Conservation (phyloP, 2,329 filamentous ascomycete genomes). For the Dactylellina drechsleri region DNA sequence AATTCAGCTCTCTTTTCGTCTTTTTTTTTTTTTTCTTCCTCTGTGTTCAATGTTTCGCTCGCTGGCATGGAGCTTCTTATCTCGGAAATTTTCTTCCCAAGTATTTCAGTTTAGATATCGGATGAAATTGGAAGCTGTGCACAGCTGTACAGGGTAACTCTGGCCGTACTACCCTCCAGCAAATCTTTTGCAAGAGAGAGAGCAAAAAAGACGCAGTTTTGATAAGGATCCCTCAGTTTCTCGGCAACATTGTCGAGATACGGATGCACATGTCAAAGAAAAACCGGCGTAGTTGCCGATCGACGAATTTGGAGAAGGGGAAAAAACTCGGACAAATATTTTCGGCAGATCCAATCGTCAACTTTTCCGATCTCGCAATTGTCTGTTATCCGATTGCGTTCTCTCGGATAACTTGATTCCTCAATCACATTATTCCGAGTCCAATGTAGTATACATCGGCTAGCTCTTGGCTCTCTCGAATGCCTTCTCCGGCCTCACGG, state of each 20-base stretch:
- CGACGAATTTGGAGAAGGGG: too few relatives aligned
- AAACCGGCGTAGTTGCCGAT: slow-evolving; percentile 11
- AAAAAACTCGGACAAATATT: background rate
- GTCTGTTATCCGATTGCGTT: slow-evolving; percentile 29
- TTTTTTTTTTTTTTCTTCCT: slow-evolving; percentile 1
- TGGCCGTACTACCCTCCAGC: background rate
- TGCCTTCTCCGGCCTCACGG: slow-evolving; percentile 30
- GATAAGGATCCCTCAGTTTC: slow-evolving; percentile 24
- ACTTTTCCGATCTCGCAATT: slow-evolving; percentile 37
- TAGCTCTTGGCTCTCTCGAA: slow-evolving; percentile 1
- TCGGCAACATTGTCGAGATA: slow-evolving; percentile 24
- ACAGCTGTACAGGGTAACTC: background rate
- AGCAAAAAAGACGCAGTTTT: slow-evolving; percentile 30
- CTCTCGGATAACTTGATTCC: slow-evolving; percentile 44
- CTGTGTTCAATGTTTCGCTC: slow-evolving; percentile 1
- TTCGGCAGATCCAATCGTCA: slow-evolving; percentile 20
- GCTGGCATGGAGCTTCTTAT: slow-evolving; percentile 46
- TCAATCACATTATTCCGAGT: slow-evolving; percentile 9
- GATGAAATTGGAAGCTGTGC: slow-evolving; percentile 46
- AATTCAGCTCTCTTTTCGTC: background rate
- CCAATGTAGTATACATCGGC: slow-evolving; percentile 7
- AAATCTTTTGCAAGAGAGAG: background rate
- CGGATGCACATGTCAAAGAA: slow-evolving; percentile 24
- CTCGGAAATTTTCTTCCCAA: slow-evolving; percentile 43
- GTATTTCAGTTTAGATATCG: slow-evolving; percentile 46